phyloP scores from a whole-genome alignment of 2,329 filamentous ascomycete genomes.

The Fusarium aywerte region DNA sequence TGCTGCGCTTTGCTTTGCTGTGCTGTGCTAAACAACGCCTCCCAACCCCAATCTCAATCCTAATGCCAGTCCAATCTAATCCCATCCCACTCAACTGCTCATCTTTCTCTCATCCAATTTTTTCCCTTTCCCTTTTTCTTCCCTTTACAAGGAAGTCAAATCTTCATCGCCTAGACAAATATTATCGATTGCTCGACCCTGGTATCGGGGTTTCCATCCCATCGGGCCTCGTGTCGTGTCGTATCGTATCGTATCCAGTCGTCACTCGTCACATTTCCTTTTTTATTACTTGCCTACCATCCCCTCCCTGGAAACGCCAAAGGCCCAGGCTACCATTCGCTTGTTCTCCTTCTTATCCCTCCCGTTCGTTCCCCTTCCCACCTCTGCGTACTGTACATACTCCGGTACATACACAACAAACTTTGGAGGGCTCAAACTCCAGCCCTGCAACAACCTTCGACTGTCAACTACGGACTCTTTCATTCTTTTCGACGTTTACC shows the following conservation, averaged over 20 bases:
- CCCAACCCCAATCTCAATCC: slow-evolving; percentile 27
- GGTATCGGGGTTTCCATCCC: slow-evolving; percentile 25
- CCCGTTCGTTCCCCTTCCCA: slow-evolving; percentile 23
- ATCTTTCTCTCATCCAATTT: slow-evolving; percentile 9
- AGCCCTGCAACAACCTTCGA: slow-evolving; percentile 9
- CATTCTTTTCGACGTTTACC: slow-evolving; percentile 2
- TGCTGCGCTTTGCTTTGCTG: background rate
- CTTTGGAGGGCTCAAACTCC: slow-evolving; percentile 16
- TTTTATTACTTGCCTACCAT: slow-evolving; percentile 44
- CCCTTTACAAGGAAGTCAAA: background rate
- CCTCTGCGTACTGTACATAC: slow-evolving; percentile 10
- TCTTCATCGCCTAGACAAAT: slow-evolving; percentile 5
- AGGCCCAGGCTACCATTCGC: slow-evolving; percentile 34
- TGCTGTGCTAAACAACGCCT: slow-evolving; percentile 42
- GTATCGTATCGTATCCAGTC: slow-evolving; percentile 2
- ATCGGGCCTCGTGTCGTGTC: slow-evolving; percentile 17
- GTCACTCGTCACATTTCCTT: slow-evolving; percentile 28
- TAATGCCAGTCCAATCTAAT: slow-evolving; percentile 6
- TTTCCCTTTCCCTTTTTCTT: slow-evolving; percentile 7
- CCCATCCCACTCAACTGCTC: slow-evolving; percentile 30
- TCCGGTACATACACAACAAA: slow-evolving; percentile 5
- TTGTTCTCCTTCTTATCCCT: slow-evolving; percentile 45
- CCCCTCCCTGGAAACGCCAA: slow-evolving; percentile 38
- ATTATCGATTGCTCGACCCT: slow-evolving; percentile 34
- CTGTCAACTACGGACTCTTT: slow-evolving; percentile 17